Percentiles rank a stretch among this genome's conserved stretches.
Evolutionary conservation across 2,329 filamentous ascomycete genomes (phyloP).

Genomic region (Metarhizium brunneum): DNA sequence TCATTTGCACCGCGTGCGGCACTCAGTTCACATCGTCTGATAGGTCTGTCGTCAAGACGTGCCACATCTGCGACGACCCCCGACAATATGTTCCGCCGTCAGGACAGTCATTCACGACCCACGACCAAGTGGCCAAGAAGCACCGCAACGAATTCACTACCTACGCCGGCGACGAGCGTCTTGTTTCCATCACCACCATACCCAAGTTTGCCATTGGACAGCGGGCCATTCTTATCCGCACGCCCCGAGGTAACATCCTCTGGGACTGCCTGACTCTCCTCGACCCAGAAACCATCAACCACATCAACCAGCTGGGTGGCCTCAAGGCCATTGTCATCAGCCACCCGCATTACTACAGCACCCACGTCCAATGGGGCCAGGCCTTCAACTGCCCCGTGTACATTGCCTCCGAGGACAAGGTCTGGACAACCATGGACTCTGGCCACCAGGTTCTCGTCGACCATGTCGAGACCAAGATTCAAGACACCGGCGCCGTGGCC

Average conservation of each 20-base stretch:
- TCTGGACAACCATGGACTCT: too few relatives aligned
- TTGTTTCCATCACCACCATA: constrained; percentile 38
- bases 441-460: too few relatives aligned
- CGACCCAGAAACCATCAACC: constrained; percentile 50
- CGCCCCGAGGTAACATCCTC: constrained; percentile 54
- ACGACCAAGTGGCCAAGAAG: constrained; percentile 32
- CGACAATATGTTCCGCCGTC: constrained; percentile 56
- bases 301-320: constrained; percentile 53
- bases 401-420: constrained; percentile 28
- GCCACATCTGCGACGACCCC: constrained; percentile 44
- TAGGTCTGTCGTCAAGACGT: constrained; percentile 27
- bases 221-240: constrained; percentile 42
- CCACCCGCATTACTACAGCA: constrained; percentile 77
- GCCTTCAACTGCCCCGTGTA: constrained; percentile 67
- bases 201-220: constrained; percentile 67
- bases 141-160: constrained; percentile 47
- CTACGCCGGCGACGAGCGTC: constrained; percentile 31
- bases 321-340: constrained; percentile 64
- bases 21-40: constrained; percentile 49
- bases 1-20: constrained; percentile 61
- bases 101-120: constrained; percentile 54
- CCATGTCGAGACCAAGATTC: constrained; percentile 35
- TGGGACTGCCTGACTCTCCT: constrained; percentile 72
- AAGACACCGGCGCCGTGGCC: constrained; percentile 42
- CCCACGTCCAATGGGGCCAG: constrained; percentile 57